Base-by-base conservation (phyloP, 1,284 basidiomycete species). In the Pyrrhoderma lamaoense region DNA sequence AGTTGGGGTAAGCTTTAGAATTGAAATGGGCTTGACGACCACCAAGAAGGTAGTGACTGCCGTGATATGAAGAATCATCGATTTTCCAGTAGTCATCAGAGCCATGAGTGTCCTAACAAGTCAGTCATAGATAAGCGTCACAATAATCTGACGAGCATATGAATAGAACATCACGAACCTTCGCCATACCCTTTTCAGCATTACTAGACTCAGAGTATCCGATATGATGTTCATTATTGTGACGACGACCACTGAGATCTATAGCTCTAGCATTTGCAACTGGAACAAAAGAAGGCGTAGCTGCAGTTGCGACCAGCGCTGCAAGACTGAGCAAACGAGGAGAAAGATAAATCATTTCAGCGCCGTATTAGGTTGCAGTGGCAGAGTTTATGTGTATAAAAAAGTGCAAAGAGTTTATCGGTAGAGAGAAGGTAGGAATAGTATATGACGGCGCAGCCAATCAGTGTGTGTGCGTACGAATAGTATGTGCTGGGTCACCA, bases 291-390 rank as follows among this genome's bases (percentile, higher is more conserved):
- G 50, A 35, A 18, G 45, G 45, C 21, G 48, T 42, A 23, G 51
- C 45, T n/a, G 51, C 40, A 25, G 48, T 34, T 25, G 54, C 51
- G 51, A 45, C 44, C 36, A 56, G 45, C 34, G 54, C 44, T 13
- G 54, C 51, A 22, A 56, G 47, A 19, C 48, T 8, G 34, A 56
- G 42, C 25, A 56, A 56, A 19, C 54, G 54, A 19, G 54, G 42
- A 8, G 46, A 34, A 23, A 56, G 54, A 37, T 25, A 45, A 31
- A 52, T 42, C 54, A 56, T 56, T 3, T 21, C 19, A 21, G 25
- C n/a, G n/a, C n/a, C n/a, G n/a, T n/a, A 31, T 14, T 13, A 37
- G 38, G 14, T 21, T 14, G 2, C 27, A 22, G 42, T 25, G 9
- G 42, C 3, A 40, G 42, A 45, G 25, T 22, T 38, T 23, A 11